Conservation (phyloP, 176 grass and related monocot species). For the Oryza coarctata region DNA sequence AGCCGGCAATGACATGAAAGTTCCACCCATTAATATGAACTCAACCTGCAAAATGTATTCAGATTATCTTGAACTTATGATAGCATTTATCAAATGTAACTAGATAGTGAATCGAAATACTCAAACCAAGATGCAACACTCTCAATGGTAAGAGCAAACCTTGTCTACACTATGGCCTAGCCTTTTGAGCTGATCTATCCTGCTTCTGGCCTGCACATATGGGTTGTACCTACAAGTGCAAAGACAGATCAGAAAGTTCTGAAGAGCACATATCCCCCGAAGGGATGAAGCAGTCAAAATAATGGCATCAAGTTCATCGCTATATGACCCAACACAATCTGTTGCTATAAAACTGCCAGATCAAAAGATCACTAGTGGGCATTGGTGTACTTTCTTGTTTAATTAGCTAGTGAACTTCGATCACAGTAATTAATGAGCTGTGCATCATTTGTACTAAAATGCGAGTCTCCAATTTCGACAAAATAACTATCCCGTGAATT, state of each 20-base stretch:
- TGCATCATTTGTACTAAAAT: background rate
- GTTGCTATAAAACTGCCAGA: background rate
- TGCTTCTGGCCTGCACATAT: constrained; percentile 96
- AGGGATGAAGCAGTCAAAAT: constrained; percentile 19
- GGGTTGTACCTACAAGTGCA: constrained; percentile 80
- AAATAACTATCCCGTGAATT: background rate
- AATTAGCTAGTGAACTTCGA: background rate
- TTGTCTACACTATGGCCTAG: constrained; percentile 98
- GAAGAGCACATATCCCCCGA: background rate
- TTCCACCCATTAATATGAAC: constrained; percentile 98
- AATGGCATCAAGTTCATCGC: background rate
- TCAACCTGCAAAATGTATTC: constrained; percentile 59
- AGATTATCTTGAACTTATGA: background rate
- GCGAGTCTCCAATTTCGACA: background rate
- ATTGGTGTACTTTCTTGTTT: background rate
- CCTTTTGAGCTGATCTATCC: constrained; percentile 98
- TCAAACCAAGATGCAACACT: constrained; percentile 1
- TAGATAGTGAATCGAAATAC: background rate
- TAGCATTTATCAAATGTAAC: constrained; percentile 11
- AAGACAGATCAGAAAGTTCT: background rate
- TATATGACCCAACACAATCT: background rate
- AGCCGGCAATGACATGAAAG: constrained; percentile 88
- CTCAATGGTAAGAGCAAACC: constrained; percentile 43
- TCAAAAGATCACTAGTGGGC: background rate
- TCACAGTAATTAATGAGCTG: constrained; percentile 1